These are phyloP conservation scores for Musa acuminata DNA, from an alignment of 176 grass and related monocot genomes.

Conservation along the genomic window DNA sequence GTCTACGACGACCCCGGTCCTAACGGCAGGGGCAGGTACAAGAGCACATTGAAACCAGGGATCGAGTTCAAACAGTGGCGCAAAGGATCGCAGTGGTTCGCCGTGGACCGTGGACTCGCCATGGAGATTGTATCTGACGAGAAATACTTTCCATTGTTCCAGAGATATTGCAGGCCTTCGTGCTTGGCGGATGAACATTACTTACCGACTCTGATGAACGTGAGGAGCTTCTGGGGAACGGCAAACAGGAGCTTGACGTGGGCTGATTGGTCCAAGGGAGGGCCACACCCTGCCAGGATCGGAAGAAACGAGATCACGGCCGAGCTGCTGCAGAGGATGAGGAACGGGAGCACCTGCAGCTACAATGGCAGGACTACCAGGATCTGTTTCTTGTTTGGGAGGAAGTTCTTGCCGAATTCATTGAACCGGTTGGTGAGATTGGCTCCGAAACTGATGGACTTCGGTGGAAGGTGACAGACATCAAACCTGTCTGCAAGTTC, in stretches of 20 bases:
- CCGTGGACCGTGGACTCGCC: constrained; percentile 19
- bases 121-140: constrained; percentile 21
- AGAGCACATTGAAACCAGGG: constrained; percentile 16
- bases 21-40: constrained; percentile 28
- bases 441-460: constrained; percentile 45
- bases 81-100: constrained; percentile 31
- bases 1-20: constrained; percentile 12
- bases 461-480: not conserved
- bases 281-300: constrained; percentile 35
- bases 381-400: constrained; percentile 51
- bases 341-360: constrained; percentile 26
- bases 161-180: constrained; percentile 1
- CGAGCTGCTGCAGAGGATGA: constrained; percentile 40
- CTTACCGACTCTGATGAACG: constrained; percentile 21
- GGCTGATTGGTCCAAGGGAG: constrained; percentile 28
- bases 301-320: constrained; percentile 20
- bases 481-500: too few species aligned
- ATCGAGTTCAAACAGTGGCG: constrained; percentile 25
- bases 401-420: constrained; percentile 60
- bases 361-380: constrained; percentile 34
- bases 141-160: constrained; percentile 23
- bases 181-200: constrained; percentile 41
- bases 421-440: constrained; percentile 35
- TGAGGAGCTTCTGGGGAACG: constrained; percentile 7
- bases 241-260: constrained; percentile 52